Conservation (phyloP, 2,329 filamentous ascomycete genomes). For the Sporothrix protearum region DNA sequence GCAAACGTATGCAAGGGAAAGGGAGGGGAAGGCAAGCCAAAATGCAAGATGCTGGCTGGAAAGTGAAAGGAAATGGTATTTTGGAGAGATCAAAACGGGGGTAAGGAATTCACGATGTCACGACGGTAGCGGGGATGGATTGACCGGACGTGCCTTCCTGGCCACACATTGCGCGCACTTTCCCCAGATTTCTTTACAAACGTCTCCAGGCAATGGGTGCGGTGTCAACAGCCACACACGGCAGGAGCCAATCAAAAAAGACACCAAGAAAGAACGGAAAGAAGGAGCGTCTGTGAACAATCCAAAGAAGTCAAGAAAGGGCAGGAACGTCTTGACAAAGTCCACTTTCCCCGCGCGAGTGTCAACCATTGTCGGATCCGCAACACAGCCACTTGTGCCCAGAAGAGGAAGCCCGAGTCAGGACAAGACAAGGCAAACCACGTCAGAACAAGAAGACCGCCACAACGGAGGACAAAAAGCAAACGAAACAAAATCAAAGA, state of each 20-base stretch:
- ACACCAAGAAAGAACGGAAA: background rate
- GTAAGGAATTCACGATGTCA: background rate
- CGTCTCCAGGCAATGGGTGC: background rate
- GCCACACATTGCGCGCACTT: background rate
- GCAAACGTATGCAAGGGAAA: background rate
- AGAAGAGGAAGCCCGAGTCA: background rate
- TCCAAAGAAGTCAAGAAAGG: background rate
- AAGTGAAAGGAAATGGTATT: background rate
- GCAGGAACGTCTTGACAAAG: background rate
- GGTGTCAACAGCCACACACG: background rate
- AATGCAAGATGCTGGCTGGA: background rate
- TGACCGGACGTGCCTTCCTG: background rate
- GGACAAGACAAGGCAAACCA: background rate
- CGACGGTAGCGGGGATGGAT: background rate
- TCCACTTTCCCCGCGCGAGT: background rate
- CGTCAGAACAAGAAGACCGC: background rate
- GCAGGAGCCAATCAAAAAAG: background rate
- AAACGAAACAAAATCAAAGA: background rate
- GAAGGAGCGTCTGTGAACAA: background rate
- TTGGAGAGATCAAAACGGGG: background rate
- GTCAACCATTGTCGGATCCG: conserved; percentile 6
- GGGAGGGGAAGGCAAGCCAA: background rate
- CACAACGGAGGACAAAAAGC: background rate
- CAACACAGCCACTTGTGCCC: background rate
- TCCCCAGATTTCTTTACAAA: conserved; percentile 5